Evolutionary conservation across 352 stramenopile species (phyloP), one percentile per base, ranked within the genome.

Genomic region (Aphanomyces euteiches): DNA sequence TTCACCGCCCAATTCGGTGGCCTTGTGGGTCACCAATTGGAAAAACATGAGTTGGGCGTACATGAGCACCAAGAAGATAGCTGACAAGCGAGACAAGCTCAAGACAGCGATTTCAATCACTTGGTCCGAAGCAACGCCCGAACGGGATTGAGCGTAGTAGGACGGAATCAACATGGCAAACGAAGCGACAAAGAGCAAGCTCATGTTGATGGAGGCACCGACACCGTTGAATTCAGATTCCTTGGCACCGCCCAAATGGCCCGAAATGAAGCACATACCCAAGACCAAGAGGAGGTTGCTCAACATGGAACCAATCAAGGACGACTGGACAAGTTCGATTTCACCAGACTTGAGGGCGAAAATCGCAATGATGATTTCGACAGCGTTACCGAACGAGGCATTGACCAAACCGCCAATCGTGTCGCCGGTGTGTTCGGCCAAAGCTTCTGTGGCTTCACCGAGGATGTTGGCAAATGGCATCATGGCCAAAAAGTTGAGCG

Each of bases 251-350:
- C 66, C 74, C 38, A 89, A 58, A 7, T 87, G 83, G 47, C 96
- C 96, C 37, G 97, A 90, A 40, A 99, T 84, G 74, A 98, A 99
- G 41, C 93, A 97, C 72, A 95, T 92, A 40, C 97, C 97, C 72
- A 99, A 96, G 10, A 99, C 96, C 21, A 99, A 90, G 48, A 99
- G 83, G 73, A 99, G 69, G 76, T 99, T 99, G 40, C 92, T 98
- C 17, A 99, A 82, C 74, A 99, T 97, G 10, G 92, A 98, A 5
- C 97, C 97, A 56, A 99, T 92, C 57, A 99, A 82, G 48, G 97
- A 98, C 61, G 97, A 92, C 80, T 99, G 95, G 15, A 99, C 96
- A 5, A 99, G 96, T 15, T 91, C 88, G 70, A 99, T 98, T 81
- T 97, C 90, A 47, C 93, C 95, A 34, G 91, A 84, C 41, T 85